A percentile compares a stretch with the other conserved stretches of the same genome.
phyloP scores from a whole-genome alignment of 2,329 filamentous ascomycete genomes.

The Colletotrichum sp. region DNA sequence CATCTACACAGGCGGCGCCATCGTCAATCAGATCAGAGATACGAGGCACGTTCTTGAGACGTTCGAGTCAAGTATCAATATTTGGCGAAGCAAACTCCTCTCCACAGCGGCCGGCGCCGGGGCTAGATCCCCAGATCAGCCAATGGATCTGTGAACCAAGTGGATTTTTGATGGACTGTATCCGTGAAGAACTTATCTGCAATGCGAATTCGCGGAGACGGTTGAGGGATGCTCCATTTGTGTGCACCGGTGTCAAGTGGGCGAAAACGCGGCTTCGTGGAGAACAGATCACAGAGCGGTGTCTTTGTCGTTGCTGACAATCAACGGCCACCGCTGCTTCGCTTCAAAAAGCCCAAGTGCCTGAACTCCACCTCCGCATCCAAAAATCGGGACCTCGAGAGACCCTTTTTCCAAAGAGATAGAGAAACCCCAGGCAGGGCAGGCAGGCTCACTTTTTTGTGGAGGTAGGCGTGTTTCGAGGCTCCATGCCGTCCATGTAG shows the following conservation, averaged over 20 bases:
- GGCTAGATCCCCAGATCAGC: not conserved
- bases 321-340: not conserved
- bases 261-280: not conserved
- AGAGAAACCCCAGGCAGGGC: not conserved
- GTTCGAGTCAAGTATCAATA: not conserved
- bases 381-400: not conserved
- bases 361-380: conserved; percentile 3
- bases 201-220: not conserved
- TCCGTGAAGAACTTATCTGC: not conserved
- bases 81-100: not conserved
- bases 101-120: not conserved
- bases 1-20: not conserved
- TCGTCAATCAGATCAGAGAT: not conserved
- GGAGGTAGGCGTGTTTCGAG: not conserved
- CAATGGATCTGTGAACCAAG: not conserved
- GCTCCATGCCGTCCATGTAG: not conserved
- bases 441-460: not conserved
- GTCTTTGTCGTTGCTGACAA: not conserved
- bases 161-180: not conserved
- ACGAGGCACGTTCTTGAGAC: not conserved
- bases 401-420: not conserved
- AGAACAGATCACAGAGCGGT: not conserved
- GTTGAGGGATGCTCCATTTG: not conserved
- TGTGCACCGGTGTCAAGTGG: not conserved
- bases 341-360: not conserved